Evolutionary conservation across 192 early-diverging fungal species (phyloP).

Genomic region (Linnemannia schmuckeri): DNA sequence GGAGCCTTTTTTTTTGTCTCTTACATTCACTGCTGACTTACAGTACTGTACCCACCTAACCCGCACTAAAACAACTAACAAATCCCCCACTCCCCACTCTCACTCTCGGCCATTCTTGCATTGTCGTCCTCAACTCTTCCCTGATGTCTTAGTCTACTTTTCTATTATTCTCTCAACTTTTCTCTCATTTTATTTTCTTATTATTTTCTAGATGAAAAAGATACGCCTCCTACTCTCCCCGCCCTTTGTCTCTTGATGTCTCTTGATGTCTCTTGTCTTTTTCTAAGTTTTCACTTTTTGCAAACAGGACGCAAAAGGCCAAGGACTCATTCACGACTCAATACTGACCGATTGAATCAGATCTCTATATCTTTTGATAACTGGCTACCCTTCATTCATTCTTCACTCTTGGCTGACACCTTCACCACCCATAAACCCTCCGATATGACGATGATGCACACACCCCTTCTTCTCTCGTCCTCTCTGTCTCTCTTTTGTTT

Average conservation of each 20-base stretch:
- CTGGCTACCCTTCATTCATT: not conserved
- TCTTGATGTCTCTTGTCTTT: not conserved
- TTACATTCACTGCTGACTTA: too few species aligned
- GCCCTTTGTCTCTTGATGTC: too few species aligned
- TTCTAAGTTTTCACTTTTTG: not conserved
- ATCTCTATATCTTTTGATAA: not conserved
- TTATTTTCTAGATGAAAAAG: not conserved
- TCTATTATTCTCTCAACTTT: not conserved
- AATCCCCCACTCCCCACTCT: too few species aligned
- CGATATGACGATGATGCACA: not conserved
- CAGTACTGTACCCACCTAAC: too few species aligned
- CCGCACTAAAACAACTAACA: not conserved
- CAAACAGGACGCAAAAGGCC: not conserved
- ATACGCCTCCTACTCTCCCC: not conserved
- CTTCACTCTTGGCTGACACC: not conserved
- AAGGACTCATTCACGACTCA: not conserved
- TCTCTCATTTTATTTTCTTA: not conserved
- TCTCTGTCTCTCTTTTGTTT: too few species aligned
- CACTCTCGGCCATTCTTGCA: not conserved
- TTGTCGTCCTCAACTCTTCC: not conserved
- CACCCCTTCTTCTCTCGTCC: too few species aligned
- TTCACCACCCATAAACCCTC: not conserved
- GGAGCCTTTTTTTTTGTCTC: not conserved
- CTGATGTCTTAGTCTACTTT: not conserved
- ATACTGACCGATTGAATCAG: not conserved